These are phyloP conservation scores for Hypsizygus ulmarius DNA, from an alignment of 1,284 basidiomycete genomes.

Conservation along the genomic window DNA sequence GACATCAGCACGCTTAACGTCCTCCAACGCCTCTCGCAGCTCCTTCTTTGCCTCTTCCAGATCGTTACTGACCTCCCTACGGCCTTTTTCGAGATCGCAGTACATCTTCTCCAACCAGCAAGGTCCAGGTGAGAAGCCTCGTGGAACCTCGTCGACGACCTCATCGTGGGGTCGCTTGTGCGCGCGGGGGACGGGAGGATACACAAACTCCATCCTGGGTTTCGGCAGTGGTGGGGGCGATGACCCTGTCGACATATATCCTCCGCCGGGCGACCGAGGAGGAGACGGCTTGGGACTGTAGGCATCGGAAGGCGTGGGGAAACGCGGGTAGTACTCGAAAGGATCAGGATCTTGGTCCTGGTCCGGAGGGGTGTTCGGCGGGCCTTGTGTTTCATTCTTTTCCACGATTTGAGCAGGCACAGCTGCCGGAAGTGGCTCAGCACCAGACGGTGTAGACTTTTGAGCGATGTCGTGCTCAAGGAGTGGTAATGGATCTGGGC, in stretches of 20 bases:
- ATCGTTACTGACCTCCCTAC: not conserved
- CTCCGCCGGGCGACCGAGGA: no score
- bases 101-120: constrained; percentile 5
- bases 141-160: not conserved
- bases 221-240: no score
- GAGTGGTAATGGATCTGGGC: no score
- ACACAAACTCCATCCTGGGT: no score
- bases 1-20: not conserved
- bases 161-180: not conserved
- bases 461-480: no score
- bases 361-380: constrained; percentile 1
- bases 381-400: not conserved
- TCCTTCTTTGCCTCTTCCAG: constrained; percentile 1
- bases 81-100: not conserved
- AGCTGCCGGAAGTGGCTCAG: not conserved
- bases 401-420: no score
- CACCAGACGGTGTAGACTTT: no score
- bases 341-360: not conserved
- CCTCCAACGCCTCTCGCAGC: not conserved
- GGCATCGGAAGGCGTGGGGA: no score
- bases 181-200: no score
- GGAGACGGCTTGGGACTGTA: no score
- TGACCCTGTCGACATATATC: no score
- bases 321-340: no score
- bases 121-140: not conserved